A percentile compares a stretch with the other conserved stretches of the same genome.
Evolutionary conservation across 805 yeast species (phyloP).

Genomic region (Candida arabinofermentans): DNA sequence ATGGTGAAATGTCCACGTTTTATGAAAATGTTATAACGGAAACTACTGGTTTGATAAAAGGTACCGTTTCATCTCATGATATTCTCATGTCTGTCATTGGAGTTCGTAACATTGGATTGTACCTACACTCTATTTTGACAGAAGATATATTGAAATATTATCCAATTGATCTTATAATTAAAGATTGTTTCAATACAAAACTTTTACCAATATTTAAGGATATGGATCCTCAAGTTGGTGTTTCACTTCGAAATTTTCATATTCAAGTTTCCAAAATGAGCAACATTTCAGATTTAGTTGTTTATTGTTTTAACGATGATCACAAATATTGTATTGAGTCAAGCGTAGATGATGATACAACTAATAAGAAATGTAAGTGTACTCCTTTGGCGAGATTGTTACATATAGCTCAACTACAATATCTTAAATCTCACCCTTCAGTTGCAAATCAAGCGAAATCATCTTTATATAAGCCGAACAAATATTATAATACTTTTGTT

Average conservation of each 20-base stretch:
- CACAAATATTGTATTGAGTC: conserved; percentile 25
- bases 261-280: conserved; percentile 82
- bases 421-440: conserved; percentile 23
- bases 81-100: conserved; percentile 43
- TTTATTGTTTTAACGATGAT: conserved; percentile 59
- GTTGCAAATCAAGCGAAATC: conserved; percentile 4
- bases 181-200: conserved; percentile 41
- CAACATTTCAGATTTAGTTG: conserved; percentile 65
- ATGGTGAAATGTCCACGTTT: conserved; percentile 26
- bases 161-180: conserved; percentile 29
- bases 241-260: conserved; percentile 78
- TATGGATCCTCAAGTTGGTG: conserved; percentile 67
- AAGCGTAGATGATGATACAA: conserved; percentile 9
- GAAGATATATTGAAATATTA: conserved; percentile 16
- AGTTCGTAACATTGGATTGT: conserved; percentile 24
- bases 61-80: conserved; percentile 52
- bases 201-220: conserved; percentile 51
- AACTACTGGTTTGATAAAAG: conserved; percentile 46
- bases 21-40: conserved; percentile 30
- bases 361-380: conserved; percentile 33
- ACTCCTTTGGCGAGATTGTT: conserved; percentile 37
- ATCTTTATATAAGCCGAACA: conserved; percentile 4
- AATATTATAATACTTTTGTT: conserved; percentile 27
- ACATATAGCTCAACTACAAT: conserved; percentile 39
- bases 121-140: conserved; percentile 27